Evolutionary conservation across 345 rosid genomes (phyloP).

Genomic region (Eucalyptus dawsonii): DNA sequence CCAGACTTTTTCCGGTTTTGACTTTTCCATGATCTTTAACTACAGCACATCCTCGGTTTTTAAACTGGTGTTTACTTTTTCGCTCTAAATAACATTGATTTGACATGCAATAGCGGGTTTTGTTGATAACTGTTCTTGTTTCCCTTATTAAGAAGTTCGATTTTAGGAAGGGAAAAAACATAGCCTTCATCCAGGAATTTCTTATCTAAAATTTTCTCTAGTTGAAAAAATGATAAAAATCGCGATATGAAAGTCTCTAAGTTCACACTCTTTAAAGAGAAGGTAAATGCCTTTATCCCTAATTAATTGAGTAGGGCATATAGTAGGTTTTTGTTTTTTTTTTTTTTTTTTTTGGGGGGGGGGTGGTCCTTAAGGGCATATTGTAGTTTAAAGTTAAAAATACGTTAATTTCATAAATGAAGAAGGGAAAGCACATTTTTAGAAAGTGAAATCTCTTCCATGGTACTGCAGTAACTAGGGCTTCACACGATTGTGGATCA

Average conservation of each 20-base stretch:
- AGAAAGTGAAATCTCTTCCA: not conserved
- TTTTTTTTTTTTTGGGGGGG: too few species aligned
- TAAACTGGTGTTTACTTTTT: not conserved
- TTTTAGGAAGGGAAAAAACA: not conserved
- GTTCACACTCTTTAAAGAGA: not conserved
- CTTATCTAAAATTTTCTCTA: not conserved
- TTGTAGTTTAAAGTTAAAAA: not conserved
- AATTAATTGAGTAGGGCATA: not conserved
- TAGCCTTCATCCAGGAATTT: accelerated
- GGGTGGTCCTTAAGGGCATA: not conserved
- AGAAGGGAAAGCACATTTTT: not conserved
- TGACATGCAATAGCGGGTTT: not conserved
- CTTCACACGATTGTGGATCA: not conserved
- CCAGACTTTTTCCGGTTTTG: not conserved
- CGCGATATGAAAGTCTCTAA: not conserved
- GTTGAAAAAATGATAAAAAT: not conserved
- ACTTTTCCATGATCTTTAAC: not conserved
- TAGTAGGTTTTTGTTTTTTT: not conserved
- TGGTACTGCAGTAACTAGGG: not conserved
- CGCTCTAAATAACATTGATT: not conserved
- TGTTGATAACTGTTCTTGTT: not conserved
- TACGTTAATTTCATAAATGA: not conserved
- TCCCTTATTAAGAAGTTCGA: not conserved
- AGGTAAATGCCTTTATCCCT: not conserved
- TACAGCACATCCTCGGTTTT: not conserved